These are phyloP conservation scores for Aspergillus fumigatus DNA, from an alignment of 2,329 filamentous ascomycete genomes.

Conservation along the genomic window DNA sequence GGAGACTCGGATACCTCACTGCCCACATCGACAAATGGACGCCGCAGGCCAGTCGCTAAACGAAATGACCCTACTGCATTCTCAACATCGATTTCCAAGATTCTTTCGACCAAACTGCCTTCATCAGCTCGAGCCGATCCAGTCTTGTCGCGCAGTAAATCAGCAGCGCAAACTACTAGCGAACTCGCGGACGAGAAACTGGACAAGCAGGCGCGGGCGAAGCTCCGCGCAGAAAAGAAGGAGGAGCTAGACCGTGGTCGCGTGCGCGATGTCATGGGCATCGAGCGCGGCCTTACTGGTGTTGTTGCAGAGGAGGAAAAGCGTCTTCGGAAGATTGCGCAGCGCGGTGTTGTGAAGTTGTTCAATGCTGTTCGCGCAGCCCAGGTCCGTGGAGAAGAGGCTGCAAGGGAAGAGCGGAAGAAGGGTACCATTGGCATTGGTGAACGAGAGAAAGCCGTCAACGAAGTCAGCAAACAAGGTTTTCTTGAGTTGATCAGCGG, in stretches of 20 bases:
- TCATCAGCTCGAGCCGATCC: constrained; percentile 78
- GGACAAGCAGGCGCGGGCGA: constrained; percentile 73
- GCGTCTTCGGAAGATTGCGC: constrained; percentile 77
- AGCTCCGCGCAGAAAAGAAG: constrained; percentile 75
- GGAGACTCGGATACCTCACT: constrained; percentile 39
- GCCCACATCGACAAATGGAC: constrained; percentile 40
- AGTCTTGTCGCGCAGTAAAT: constrained; percentile 78
- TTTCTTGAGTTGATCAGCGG: constrained; percentile 83
- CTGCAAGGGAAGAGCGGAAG: constrained; percentile 60
- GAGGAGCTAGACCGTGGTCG: constrained; percentile 78
- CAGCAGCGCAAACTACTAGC: constrained; percentile 67
- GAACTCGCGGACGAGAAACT: constrained; percentile 71
- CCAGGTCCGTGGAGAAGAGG: constrained; percentile 80
- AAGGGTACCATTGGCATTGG: constrained; percentile 73
- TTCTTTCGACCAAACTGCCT: constrained; percentile 83
- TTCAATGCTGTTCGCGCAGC: constrained; percentile 94
- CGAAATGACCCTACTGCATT: constrained; percentile 90
- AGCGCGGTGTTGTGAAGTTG: constrained; percentile 89
- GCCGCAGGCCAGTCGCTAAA: constrained; percentile 50
- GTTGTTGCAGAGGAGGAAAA: constrained; percentile 66
- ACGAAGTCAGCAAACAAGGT: constrained; percentile 94
- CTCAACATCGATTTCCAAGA: constrained; percentile 88
- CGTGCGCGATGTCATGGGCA: constrained; percentile 76
- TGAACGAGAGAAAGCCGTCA: constrained; percentile 79
- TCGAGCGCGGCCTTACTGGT: constrained; percentile 51